A percentile compares a stretch with the other conserved stretches of the same genome.
Conservation (phyloP, 106 monocot species). For the Phalaenopsis aphrodite region DNA sequence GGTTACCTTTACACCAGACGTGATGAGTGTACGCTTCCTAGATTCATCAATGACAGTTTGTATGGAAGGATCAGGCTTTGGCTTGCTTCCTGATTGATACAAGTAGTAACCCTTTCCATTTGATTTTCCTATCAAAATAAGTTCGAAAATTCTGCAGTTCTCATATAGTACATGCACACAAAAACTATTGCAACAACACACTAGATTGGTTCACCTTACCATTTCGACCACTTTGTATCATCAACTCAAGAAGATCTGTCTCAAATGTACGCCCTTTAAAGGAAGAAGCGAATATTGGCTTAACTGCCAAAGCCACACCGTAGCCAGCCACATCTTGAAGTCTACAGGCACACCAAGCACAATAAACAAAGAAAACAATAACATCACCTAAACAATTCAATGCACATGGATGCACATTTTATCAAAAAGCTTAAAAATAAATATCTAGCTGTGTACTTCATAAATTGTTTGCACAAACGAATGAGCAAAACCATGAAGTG, state of each 20-base stretch:
- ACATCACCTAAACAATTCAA: background rate
- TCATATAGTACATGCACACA: background rate
- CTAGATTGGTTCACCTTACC: conserved; percentile 26
- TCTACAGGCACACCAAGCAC: conserved; percentile 18
- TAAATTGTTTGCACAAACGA: background rate
- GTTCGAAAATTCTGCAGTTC: conserved; percentile 1
- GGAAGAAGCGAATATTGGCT: conserved; percentile 43
- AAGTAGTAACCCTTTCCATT: conserved; percentile 93
- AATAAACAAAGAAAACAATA: background rate
- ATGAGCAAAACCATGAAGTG: background rate
- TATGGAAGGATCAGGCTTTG: conserved; percentile 75
- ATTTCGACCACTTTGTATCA: conserved; percentile 66
- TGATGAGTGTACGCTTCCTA: conserved; percentile 40
- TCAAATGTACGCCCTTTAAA: conserved; percentile 62
- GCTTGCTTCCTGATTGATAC: conserved; percentile 85
- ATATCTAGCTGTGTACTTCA: background rate
- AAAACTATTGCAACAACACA: background rate
- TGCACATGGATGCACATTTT: background rate
- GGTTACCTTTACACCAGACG: conserved; percentile 65
- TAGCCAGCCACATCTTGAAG: conserved; percentile 87
- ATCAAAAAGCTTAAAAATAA: background rate
- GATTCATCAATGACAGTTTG: conserved; percentile 67
- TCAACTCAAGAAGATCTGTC: conserved; percentile 41
- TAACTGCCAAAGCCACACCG: conserved; percentile 86
- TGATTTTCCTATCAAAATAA: conserved; percentile 49